These are phyloP conservation scores for Irpex lacteus DNA, from an alignment of 1,284 basidiomycete genomes.

Conservation along the genomic window DNA sequence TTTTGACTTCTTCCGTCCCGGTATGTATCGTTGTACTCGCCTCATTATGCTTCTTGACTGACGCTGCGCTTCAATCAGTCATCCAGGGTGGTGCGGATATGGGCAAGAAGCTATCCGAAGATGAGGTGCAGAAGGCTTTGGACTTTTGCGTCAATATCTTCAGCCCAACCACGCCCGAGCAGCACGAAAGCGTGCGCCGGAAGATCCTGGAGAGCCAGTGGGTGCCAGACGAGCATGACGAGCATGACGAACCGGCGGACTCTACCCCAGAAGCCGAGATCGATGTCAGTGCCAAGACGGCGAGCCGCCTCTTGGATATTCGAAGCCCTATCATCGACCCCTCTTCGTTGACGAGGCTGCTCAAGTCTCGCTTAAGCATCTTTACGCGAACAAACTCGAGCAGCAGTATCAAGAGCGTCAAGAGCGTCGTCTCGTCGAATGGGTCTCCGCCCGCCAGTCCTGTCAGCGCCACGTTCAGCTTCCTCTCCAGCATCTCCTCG, in stretches of 20 bases:
- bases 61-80: conserved; percentile 37
- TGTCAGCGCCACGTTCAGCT: conserved; percentile 4
- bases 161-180: conserved; percentile 34
- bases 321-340: conserved; percentile 28
- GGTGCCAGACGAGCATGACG: conserved; percentile 8
- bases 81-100: conserved; percentile 76
- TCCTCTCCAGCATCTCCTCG: background rate
- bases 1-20: conserved; percentile 56
- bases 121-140: conserved; percentile 55
- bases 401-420: background rate
- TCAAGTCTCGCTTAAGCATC: conserved; percentile 11
- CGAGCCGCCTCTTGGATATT: conserved; percentile 26
- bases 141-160: conserved; percentile 42
- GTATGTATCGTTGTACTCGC: conserved; percentile 30
- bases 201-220: conserved; percentile 19
- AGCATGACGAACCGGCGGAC: background rate
- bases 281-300: background rate
- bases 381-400: conserved; percentile 8
- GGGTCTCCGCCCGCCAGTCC: background rate
- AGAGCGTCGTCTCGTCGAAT: background rate
- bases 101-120: conserved; percentile 64
- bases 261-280: background rate
- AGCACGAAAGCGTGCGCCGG: conserved; percentile 30
- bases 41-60: background rate
- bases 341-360: conserved; percentile 16